These are phyloP conservation scores for Fusarium circinatum DNA, from an alignment of 2,329 filamentous ascomycete species.

Conservation along the genomic window DNA sequence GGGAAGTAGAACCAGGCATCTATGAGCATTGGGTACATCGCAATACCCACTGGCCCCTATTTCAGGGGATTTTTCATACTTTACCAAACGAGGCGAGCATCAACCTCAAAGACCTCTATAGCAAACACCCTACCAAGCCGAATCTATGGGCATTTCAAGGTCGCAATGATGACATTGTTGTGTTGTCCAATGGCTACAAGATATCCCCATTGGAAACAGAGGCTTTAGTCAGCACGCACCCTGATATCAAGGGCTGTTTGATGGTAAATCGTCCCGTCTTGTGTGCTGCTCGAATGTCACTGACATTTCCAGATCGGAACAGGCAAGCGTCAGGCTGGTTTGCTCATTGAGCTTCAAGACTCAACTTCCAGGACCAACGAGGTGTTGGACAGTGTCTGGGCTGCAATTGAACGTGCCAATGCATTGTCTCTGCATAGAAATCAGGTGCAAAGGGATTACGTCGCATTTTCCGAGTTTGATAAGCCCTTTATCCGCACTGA, in stretches of 20 bases:
- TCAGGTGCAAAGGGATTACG: background rate
- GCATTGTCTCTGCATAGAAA: background rate
- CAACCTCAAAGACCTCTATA: background rate
- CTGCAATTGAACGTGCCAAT: background rate
- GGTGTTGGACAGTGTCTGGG: background rate
- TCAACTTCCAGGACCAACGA: background rate
- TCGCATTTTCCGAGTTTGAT: background rate
- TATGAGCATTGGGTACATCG: background rate
- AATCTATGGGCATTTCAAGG: background rate
- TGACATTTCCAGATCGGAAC: background rate
- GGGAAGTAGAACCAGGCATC: background rate
- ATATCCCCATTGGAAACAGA: background rate
- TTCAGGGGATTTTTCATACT: background rate
- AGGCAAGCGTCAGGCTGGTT: background rate
- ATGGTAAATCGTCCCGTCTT: background rate
- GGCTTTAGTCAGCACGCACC: background rate
- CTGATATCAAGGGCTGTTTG: background rate
- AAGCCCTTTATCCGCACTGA: background rate
- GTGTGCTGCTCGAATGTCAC: background rate
- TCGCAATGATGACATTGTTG: background rate
- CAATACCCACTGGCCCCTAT: background rate
- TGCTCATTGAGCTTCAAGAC: background rate
- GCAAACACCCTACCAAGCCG: fast-evolving
- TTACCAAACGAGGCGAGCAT: background rate
- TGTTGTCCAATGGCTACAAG: background rate